Evolutionary conservation across 2,329 filamentous ascomycete genomes (phyloP).

Genomic region (Colletotrichum tropicicola): DNA sequence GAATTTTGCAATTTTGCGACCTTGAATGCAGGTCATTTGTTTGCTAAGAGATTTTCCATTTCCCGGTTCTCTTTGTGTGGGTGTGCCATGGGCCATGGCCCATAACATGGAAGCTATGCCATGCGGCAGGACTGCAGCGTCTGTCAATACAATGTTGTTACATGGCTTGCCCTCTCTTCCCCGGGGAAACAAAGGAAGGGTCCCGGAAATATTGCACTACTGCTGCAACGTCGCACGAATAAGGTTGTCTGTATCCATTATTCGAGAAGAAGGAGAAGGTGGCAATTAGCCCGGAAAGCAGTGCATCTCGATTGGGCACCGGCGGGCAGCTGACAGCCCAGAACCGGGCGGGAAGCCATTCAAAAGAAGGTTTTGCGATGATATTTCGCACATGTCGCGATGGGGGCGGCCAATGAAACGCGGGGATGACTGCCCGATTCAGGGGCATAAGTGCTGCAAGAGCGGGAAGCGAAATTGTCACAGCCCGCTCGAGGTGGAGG

Average conservation of each 20-base stretch:
- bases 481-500: conserved; percentile 19
- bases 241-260: conserved; percentile 18
- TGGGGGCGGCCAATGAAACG: conserved; percentile 18
- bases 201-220: conserved; percentile 12
- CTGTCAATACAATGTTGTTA: too few species aligned
- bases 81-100: too few species aligned
- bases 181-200: conserved; percentile 22
- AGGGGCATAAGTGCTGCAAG: conserved; percentile 18
- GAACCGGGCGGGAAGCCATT: conserved; percentile 5
- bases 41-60: conserved; percentile 7
- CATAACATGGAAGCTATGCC: not conserved
- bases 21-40: conserved; percentile 20
- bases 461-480: conserved; percentile 26
- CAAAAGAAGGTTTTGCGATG: conserved; percentile 8
- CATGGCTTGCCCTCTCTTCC: too few species aligned
- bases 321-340: not conserved
- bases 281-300: not conserved
- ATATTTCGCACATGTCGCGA: conserved; percentile 6
- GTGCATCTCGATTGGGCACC: not conserved
- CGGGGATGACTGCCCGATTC: conserved; percentile 27
- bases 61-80: not conserved
- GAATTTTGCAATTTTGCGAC: conserved; percentile 18
- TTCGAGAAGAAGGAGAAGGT: conserved; percentile 3
- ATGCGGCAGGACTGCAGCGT: too few species aligned
- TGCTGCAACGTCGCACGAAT: conserved; percentile 17